Conservation (phyloP, 2,329 filamentous ascomycete species). For the Aspergillus ochraceus region DNA sequence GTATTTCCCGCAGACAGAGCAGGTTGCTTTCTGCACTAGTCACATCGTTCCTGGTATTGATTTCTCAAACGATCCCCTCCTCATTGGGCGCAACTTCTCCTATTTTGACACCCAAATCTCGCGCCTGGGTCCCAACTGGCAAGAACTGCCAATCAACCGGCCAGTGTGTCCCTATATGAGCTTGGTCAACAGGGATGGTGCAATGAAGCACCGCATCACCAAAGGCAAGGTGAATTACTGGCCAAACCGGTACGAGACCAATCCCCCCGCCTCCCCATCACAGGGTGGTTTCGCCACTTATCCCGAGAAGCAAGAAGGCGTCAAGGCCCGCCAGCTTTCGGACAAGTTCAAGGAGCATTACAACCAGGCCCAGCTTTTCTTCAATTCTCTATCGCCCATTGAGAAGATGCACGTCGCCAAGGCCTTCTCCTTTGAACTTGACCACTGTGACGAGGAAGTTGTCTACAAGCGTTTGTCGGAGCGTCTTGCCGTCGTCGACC, state of each 20-base stretch:
- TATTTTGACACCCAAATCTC: conserved; percentile 59
- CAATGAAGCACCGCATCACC: conserved; percentile 70
- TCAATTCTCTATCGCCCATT: conserved; percentile 35
- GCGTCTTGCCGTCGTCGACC: conserved; percentile 69
- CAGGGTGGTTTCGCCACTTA: conserved; percentile 72
- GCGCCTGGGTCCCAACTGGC: conserved; percentile 71
- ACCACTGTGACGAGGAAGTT: conserved; percentile 69
- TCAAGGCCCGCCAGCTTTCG: conserved; percentile 60
- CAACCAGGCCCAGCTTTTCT: conserved; percentile 40
- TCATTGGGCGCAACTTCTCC: conserved; percentile 70
- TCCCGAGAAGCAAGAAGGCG: conserved; percentile 63
- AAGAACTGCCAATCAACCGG: conserved; percentile 75
- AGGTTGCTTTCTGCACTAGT: conserved; percentile 77
- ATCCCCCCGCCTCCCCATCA: conserved; percentile 60
- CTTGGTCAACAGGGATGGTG: conserved; percentile 73
- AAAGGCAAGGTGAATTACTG: conserved; percentile 76
- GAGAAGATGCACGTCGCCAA: conserved; percentile 38
- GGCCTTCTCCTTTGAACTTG: conserved; percentile 41
- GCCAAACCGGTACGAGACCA: conserved; percentile 68
- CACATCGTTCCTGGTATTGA: conserved; percentile 79
- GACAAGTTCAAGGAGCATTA: conserved; percentile 47
- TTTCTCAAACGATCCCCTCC: conserved; percentile 72
- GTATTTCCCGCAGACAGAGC: conserved; percentile 79
- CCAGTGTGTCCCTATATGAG: conserved; percentile 75
- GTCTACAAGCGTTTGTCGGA: conserved; percentile 72